These are phyloP conservation scores for Alternaria ventricosa DNA, from an alignment of 2,329 filamentous ascomycete genomes.

Conservation along the genomic window DNA sequence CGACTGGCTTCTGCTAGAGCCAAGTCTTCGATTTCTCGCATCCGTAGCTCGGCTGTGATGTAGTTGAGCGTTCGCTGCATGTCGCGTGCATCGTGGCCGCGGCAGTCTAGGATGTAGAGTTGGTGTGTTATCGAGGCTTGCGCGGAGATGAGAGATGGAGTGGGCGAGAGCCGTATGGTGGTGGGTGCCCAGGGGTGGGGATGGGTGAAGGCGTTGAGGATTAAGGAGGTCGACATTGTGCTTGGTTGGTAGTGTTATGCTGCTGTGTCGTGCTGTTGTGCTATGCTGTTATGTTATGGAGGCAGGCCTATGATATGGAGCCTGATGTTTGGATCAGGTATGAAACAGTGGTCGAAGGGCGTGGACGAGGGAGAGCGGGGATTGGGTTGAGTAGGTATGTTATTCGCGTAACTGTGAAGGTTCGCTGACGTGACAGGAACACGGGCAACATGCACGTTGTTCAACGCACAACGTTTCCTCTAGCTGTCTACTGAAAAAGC, in stretches of 20 bases:
- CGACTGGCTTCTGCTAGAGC: not conserved
- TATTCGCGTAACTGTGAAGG: not conserved
- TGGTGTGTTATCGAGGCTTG: not conserved
- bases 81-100: constrained; percentile 5
- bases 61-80: constrained; percentile 4
- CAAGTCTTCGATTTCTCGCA: not conserved
- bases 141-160: not conserved
- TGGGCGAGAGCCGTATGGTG: not conserved
- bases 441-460: not conserved
- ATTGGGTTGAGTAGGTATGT: not conserved
- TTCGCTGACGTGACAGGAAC: not conserved
- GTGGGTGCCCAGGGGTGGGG: not conserved
- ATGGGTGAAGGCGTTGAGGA: not conserved
- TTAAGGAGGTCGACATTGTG: not conserved
- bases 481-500: too few species aligned
- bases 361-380: not conserved
- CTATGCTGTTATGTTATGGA: not conserved
- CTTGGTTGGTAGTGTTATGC: not conserved
- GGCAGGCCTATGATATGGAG: not conserved
- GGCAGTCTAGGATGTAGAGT: constrained; percentile 2
- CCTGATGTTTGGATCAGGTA: not conserved
- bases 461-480: not conserved
- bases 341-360: not conserved
- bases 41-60: not conserved
- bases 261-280: not conserved